A percentile compares a stretch with the other conserved stretches of the same genome.
These are phyloP conservation scores for Chlorella sp. DNA, from an alignment of 139 green algal species.

Conservation along the genomic window DNA sequence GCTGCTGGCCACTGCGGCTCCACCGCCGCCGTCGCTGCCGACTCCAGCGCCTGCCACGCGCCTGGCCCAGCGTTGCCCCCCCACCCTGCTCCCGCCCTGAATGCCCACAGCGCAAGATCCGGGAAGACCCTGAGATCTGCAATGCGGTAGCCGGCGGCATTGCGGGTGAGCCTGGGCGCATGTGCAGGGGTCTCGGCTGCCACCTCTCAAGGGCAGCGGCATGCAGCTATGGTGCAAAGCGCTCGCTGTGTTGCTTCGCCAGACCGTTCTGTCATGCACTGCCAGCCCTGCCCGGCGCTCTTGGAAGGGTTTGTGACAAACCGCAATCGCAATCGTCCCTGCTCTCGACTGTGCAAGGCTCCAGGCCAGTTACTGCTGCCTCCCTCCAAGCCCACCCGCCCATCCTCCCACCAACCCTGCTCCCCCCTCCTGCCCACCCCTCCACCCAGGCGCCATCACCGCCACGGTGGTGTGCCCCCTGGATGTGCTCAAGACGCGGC, in stretches of 20 bases:
- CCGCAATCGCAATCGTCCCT: too few species aligned
- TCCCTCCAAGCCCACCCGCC: neutral
- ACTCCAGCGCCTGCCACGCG: neutral
- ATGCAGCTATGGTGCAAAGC: too few species aligned
- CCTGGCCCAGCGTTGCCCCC: neutral
- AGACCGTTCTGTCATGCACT: too few species aligned
- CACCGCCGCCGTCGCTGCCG: neutral
- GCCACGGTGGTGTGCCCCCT: conserved; percentile 96
- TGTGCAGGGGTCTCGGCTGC: neutral
- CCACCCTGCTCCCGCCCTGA: neutral
- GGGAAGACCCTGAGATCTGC: conserved; percentile 38
- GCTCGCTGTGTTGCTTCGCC: too few species aligned
- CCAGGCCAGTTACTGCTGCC: too few species aligned
- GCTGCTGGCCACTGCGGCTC: neutral
- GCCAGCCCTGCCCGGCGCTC: too few species aligned
- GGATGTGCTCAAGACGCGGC: conserved; percentile 97
- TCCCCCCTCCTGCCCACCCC: neutral
- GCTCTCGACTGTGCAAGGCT: too few species aligned
- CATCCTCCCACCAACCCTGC: neutral
- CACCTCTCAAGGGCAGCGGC: neutral
- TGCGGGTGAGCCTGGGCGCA: conserved; percentile 12
- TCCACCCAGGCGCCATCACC: conserved; percentile 76
- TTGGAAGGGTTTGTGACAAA: too few species aligned
- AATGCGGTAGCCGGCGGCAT: conserved; percentile 47
- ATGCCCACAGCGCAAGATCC: conserved; percentile 26